Evolutionary conservation across 345 rosid genomes (phyloP).

Genomic region (Salix suchowensis): DNA sequence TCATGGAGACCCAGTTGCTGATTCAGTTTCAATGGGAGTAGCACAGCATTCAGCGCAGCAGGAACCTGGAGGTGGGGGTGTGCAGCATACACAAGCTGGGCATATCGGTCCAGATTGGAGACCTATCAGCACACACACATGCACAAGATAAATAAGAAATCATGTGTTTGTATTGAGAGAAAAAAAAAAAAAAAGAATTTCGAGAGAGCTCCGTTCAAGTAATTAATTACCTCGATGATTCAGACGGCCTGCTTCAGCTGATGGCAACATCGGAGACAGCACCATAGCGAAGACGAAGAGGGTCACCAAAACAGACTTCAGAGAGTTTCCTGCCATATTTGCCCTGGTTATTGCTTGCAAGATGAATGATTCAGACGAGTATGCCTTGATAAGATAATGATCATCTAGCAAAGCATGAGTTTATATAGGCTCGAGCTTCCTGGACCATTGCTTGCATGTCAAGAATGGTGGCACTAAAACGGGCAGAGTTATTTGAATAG

Average conservation of each 20-base stretch:
- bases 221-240: background rate
- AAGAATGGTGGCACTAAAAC: background rate
- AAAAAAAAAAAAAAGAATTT: background rate
- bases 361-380: background rate
- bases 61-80: constrained; percentile 22
- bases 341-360: background rate
- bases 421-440: background rate
- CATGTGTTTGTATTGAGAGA: background rate
- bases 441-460: background rate
- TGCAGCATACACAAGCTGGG: constrained; percentile 21
- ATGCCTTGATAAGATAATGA: background rate
- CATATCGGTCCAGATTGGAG: background rate
- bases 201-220: background rate
- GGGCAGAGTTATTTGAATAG: background rate
- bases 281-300: constrained; percentile 11
- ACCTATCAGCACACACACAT: background rate
- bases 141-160: background rate
- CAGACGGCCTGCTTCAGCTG: background rate
- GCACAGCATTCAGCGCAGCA: constrained; percentile 24
- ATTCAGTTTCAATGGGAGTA: background rate
- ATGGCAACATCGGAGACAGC: background rate
- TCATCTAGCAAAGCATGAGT: background rate
- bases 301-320: background rate
- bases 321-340: constrained; percentile 9
- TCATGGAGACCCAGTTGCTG: background rate